Percentiles rank a stretch among this genome's conserved stretches.
Conservation (phyloP, 202 grass and related monocot genomes). For the Elaeis oleifera region DNA sequence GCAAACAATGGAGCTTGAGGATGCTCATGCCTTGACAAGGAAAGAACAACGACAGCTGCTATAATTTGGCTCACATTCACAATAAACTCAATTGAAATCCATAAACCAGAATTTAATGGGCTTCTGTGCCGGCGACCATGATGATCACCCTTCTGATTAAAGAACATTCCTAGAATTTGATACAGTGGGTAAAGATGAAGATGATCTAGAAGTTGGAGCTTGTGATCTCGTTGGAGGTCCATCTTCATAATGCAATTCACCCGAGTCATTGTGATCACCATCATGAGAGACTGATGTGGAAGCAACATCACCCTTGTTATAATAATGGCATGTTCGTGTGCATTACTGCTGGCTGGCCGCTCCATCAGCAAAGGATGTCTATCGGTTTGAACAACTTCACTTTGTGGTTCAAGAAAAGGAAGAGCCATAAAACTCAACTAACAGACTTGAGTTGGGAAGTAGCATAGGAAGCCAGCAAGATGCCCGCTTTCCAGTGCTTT, state of each 20-base stretch:
- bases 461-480: no score
- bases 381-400: no score
- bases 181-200: constrained; percentile 37
- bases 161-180: constrained; percentile 47
- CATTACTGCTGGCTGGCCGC: constrained; percentile 28
- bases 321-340: constrained; percentile 42
- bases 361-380: constrained; percentile 31
- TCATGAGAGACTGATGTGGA: constrained; percentile 45
- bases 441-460: no score
- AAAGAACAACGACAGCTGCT: constrained; percentile 49
- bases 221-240: constrained; percentile 41
- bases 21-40: constrained; percentile 56
- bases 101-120: constrained; percentile 61
- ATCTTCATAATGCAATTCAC: constrained; percentile 42
- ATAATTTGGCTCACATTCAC: constrained; percentile 51
- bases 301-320: constrained; percentile 41
- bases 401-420: no score
- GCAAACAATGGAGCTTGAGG: constrained; percentile 64
- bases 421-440: no score
- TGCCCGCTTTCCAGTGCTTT: no score
- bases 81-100: constrained; percentile 61
- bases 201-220: constrained; percentile 36
- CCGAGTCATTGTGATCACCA: constrained; percentile 46
- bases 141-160: constrained; percentile 52
- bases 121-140: constrained; percentile 37